Base-by-base conservation (phyloP, 2,329 filamentous ascomycete genomes). In the Fusarium cyanostomum region DNA sequence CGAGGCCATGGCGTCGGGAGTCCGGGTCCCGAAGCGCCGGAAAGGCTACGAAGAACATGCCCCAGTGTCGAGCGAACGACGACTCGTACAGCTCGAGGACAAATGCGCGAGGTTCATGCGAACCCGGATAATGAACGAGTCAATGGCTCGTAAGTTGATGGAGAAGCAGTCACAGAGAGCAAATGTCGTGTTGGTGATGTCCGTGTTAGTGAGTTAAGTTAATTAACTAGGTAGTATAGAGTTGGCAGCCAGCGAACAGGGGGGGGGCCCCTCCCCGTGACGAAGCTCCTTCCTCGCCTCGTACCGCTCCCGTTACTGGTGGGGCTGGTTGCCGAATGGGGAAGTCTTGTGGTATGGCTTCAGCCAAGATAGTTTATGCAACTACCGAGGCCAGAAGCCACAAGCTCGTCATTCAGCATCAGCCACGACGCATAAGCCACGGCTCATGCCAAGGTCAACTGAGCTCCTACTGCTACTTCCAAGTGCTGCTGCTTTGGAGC, bases 1-100 rank as follows among this genome's bases (percentile, higher is more conserved):
- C 41, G 66, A 62, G 53, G 71, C 62, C 71, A 74, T 74, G 62
- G 66, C 68, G 62, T 62, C 38, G 52, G 51, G 58, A 52, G 44
- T 68, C 55, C 56, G 54, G 61, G 38, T 46, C 64, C 62, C 51
- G 49, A 58, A 54, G 54, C 60, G 56, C 62, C 59, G 44, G 45
- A 43, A 31, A 53, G 49, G 31, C 53, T 62, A 61, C 34, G 18
- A 49, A 42, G 52, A 39, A 55, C 64, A 66, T 63, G 49, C 55
- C 62, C 58, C 51, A 45, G 56, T 46, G 34, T 45, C 24, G 53
- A 51, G 50, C 42, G 50, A 52, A 31, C 34, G 46, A n/a, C 46
- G 35, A 37, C 37, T 52, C 35, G 44, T 45, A 37, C 15, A 42
- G 33, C 26, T 26, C 34, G 24, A 30, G 24, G 28, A 38, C 31